Conservation (phyloP, 1,284 basidiomycete genomes). For the Phellopilus nigrolimitatus region DNA sequence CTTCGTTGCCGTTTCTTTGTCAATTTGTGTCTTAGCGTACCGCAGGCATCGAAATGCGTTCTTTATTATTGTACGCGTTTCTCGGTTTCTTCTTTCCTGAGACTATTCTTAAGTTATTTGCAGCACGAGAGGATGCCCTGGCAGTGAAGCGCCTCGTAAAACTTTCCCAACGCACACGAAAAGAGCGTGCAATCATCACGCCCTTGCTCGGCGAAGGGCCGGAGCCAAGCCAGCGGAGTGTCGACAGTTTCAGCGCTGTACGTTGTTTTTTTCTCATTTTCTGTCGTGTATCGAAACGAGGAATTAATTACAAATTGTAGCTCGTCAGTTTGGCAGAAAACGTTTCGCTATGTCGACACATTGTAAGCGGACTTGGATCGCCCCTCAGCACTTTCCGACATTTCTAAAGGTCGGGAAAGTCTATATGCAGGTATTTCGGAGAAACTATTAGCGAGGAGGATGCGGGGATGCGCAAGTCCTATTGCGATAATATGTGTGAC, state of each 20-base stretch:
- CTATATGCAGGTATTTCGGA: slow-evolving; percentile 81
- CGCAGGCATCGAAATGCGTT: slow-evolving; percentile 74
- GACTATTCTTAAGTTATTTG: background rate
- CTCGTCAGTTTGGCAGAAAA: slow-evolving; percentile 67
- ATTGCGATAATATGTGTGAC: slow-evolving; percentile 83
- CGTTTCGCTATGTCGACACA: slow-evolving; percentile 62
- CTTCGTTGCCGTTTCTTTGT: background rate
- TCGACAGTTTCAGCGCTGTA: slow-evolving; percentile 64
- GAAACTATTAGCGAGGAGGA: slow-evolving; percentile 60
- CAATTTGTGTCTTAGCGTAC: slow-evolving; percentile 2
- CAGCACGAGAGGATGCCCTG: slow-evolving; percentile 74
- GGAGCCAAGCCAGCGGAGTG: slow-evolving; percentile 59
- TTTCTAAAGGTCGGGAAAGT: slow-evolving; percentile 33
- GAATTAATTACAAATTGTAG: slow-evolving; percentile 32
- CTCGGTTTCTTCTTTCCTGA: background rate
- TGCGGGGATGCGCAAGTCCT: slow-evolving; percentile 40
- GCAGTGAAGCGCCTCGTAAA: slow-evolving; percentile 51
- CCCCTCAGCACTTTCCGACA: background rate
- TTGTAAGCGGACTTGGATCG: slow-evolving; percentile 56
- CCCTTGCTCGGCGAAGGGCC: slow-evolving; percentile 33
- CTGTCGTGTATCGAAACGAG: background rate
- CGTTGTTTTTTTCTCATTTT: slow-evolving; percentile 22
- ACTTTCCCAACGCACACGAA: slow-evolving; percentile 41
- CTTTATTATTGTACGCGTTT: slow-evolving; percentile 69
- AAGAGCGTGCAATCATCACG: slow-evolving; percentile 14